These are phyloP conservation scores for Borealophlyctis nickersoniae DNA, from an alignment of 192 early-diverging fungal species.

Conservation along the genomic window DNA sequence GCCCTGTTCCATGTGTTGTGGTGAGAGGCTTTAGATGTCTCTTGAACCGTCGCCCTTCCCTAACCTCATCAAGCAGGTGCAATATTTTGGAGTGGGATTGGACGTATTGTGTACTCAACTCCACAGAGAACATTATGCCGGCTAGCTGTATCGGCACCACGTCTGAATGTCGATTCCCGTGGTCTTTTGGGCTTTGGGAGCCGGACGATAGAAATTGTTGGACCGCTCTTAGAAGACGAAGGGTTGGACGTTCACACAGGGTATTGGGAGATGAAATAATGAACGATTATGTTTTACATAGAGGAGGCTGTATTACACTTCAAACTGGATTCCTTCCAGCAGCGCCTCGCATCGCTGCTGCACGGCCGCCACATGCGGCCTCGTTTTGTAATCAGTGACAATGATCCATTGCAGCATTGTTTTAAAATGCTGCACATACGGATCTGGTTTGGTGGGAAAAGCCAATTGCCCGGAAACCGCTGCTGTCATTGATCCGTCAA, in stretches of 20 bases:
- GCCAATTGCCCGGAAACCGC: constrained; percentile 32
- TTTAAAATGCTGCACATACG: constrained; percentile 12
- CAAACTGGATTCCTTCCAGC: constrained; percentile 1
- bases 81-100: not conserved
- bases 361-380: constrained; percentile 10
- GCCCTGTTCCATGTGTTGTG: not conserved
- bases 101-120: not conserved
- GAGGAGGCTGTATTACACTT: not conserved
- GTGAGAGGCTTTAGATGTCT: too few relatives aligned
- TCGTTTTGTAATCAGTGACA: not conserved
- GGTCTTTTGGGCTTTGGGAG: not conserved
- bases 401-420: not conserved
- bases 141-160: not conserved
- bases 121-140: not conserved
- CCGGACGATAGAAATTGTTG: not conserved
- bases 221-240: not conserved
- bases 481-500: constrained; percentile 50
- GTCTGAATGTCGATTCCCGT: not conserved
- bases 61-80: too few relatives aligned
- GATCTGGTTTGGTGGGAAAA: constrained; percentile 29
- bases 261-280: not conserved
- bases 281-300: not conserved
- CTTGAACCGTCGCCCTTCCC: too few relatives aligned
- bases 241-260: not conserved
- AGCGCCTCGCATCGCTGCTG: constrained; percentile 9